phyloP scores from a whole-genome alignment of 192 early-diverging fungal genomes.

The Backusella macrospora region DNA sequence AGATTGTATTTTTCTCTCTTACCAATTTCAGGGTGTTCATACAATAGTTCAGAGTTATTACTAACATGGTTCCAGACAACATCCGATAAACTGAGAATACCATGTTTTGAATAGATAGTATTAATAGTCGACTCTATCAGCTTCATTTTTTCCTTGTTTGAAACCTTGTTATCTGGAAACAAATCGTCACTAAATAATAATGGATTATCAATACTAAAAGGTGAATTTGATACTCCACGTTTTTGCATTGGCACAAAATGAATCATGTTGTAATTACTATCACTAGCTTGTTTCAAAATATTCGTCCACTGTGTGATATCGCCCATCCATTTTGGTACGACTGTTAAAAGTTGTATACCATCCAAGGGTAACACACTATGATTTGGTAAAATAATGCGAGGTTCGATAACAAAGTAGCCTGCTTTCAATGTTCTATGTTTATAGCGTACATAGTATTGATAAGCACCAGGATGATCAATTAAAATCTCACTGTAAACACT shows the following conservation, averaged over 20 bases:
- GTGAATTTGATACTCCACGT: slow-evolving; percentile 91
- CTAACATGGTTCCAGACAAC: slow-evolving; percentile 99
- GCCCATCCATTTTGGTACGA: slow-evolving; percentile 97
- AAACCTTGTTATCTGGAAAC: slow-evolving; percentile 63
- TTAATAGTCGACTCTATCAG: slow-evolving; percentile 57
- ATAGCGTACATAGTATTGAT: slow-evolving; percentile 86
- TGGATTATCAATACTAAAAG: slow-evolving; percentile 97
- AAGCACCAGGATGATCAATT: slow-evolving; percentile 75
- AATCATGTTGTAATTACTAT: slow-evolving; percentile 95
- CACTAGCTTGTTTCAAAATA: slow-evolving; percentile 68
- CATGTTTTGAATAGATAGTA: slow-evolving; percentile 63
- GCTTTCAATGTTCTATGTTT: not conserved
- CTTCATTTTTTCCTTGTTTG: slow-evolving; percentile 59
- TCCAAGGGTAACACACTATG: slow-evolving; percentile 73
- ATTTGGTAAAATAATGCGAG: slow-evolving; percentile 61
- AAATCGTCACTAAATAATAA: slow-evolving; percentile 84
- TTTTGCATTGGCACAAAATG: slow-evolving; percentile 95
- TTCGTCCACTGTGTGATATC: slow-evolving; percentile 72
- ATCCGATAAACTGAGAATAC: slow-evolving; percentile 84
- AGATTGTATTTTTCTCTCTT: slow-evolving; percentile 9
- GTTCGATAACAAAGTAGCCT: slow-evolving; percentile 87
- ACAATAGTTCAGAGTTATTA: slow-evolving; percentile 84
- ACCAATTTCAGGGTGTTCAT: slow-evolving; percentile 95
- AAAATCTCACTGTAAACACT: slow-evolving; percentile 70
- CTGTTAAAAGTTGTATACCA: slow-evolving; percentile 85